These are phyloP conservation scores for Neurospora cerealis DNA, from an alignment of 495 filamentous ascomycete genomes.

Conservation along the genomic window DNA sequence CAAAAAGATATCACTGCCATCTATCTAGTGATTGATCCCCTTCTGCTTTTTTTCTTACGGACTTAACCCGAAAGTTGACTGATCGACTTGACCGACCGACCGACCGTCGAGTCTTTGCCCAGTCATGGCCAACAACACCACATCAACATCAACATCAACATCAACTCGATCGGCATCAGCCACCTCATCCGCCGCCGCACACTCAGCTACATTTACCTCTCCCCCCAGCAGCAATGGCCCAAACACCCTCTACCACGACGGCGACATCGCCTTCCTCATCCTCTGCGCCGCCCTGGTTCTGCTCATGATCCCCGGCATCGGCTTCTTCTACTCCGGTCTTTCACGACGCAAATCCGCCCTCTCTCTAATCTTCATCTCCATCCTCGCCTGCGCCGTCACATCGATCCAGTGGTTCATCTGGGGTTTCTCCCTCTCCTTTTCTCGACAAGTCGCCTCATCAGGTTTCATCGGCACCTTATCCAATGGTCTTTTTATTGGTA, in stretches of 20 bases:
- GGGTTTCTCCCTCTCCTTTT: slow-evolving; percentile 91
- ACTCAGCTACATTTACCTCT: neutral
- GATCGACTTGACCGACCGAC: neutral
- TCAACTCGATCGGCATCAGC: neutral
- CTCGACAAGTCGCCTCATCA: slow-evolving; percentile 66
- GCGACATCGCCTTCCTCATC: slow-evolving; percentile 87
- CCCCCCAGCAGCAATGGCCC: slow-evolving; percentile 27
- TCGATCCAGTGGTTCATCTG: slow-evolving; percentile 99
- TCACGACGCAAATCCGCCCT: slow-evolving; percentile 89
- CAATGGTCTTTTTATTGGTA: slow-evolving; percentile 78
- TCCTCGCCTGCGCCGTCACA: slow-evolving; percentile 83
- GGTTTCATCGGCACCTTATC: slow-evolving; percentile 62
- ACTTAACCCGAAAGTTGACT: neutral
- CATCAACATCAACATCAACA: neutral
- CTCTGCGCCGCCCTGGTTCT: slow-evolving; percentile 79
- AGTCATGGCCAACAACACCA: neutral
- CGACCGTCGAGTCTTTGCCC: neutral
- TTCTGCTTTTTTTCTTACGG: neutral
- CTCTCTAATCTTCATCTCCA: slow-evolving; percentile 87
- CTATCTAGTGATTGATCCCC: neutral
- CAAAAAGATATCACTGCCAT: neutral
- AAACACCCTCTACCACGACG: slow-evolving; percentile 42
- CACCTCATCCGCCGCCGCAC: neutral
- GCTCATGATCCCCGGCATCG: slow-evolving; percentile 96
- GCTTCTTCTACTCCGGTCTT: slow-evolving; percentile 96